Conservation (phyloP, 768 basidiomycete genomes). For the Leccinum barrowsii region DNA sequence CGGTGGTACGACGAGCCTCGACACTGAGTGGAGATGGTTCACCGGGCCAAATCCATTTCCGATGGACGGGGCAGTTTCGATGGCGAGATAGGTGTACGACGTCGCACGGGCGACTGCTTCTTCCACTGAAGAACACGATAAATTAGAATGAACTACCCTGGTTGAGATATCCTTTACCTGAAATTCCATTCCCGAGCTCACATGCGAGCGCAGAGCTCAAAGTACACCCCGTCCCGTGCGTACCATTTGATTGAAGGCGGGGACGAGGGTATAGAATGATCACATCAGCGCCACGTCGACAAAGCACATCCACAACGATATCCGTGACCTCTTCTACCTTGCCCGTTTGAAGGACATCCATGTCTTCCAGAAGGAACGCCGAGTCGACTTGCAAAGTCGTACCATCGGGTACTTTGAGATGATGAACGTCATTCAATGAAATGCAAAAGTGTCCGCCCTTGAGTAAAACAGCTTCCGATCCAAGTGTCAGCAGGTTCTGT, state of each 20-base stretch:
- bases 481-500: slow-evolving; percentile 42
- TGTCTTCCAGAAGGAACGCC: slow-evolving; percentile 50
- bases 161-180: slow-evolving; percentile 33
- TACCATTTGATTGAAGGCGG: slow-evolving; percentile 62
- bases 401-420: slow-evolving; percentile 27
- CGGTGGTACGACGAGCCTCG: slow-evolving; percentile 47
- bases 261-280: slow-evolving; percentile 58
- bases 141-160: too few species aligned
- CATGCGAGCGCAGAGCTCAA: slow-evolving; percentile 80
- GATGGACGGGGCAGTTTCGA: slow-evolving; percentile 61
- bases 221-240: slow-evolving; percentile 93
- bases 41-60: slow-evolving; percentile 82
- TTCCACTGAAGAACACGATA: slow-evolving; percentile 36
- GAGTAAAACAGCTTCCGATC: slow-evolving; percentile 60
- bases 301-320: slow-evolving; percentile 60
- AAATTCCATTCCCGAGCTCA: slow-evolving; percentile 48
- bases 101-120: slow-evolving; percentile 61
- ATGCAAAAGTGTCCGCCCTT: slow-evolving; percentile 80
- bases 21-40: slow-evolving; percentile 73
- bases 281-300: slow-evolving; percentile 30
- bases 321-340: slow-evolving; percentile 9
- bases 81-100: slow-evolving; percentile 71
- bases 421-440: slow-evolving; percentile 42
- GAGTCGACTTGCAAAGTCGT: slow-evolving; percentile 36
- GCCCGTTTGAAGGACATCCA: slow-evolving; percentile 51